A percentile compares a stretch with the other conserved stretches of the same genome.
Evolutionary conservation across 2,329 filamentous ascomycete species (phyloP).

Genomic region (Dactylella cylindrospora): DNA sequence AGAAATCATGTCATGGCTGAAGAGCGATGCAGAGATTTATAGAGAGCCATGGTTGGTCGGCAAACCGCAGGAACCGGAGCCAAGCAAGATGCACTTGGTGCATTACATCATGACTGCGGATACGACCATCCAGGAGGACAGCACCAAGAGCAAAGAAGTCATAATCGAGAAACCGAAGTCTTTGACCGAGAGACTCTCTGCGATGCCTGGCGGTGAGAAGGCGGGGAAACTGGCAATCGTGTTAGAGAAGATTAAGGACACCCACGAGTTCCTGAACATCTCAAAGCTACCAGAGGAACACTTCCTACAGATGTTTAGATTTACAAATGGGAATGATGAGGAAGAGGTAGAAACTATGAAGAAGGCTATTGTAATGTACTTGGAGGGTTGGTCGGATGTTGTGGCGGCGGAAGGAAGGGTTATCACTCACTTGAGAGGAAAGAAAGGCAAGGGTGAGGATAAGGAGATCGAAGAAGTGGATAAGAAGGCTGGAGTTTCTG

Average conservation of each 20-base stretch:
- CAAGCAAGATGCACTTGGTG: conserved; percentile 33
- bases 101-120: conserved; percentile 31
- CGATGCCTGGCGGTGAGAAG: conserved; percentile 31
- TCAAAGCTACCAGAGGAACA: conserved; percentile 16
- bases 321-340: conserved; percentile 25
- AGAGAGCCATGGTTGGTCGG: conserved; percentile 32
- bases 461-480: conserved; percentile 33
- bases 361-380: conserved; percentile 19
- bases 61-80: conserved; percentile 8
- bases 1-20: conserved; percentile 9
- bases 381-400: conserved; percentile 32
- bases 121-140: neutral
- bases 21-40: conserved; percentile 36
- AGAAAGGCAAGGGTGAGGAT: conserved; percentile 18
- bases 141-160: conserved; percentile 12
- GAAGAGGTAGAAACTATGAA: conserved; percentile 29
- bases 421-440: conserved; percentile 14
- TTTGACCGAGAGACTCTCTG: conserved; percentile 15
- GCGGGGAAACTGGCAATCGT: conserved; percentile 28
- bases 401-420: conserved; percentile 34
- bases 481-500: conserved; percentile 13
- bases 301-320: conserved; percentile 27
- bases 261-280: conserved; percentile 25
- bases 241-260: conserved; percentile 17
- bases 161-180: conserved; percentile 23